phyloP scores from a whole-genome alignment of 768 basidiomycete species.

The Rhodotorula graminis region DNA sequence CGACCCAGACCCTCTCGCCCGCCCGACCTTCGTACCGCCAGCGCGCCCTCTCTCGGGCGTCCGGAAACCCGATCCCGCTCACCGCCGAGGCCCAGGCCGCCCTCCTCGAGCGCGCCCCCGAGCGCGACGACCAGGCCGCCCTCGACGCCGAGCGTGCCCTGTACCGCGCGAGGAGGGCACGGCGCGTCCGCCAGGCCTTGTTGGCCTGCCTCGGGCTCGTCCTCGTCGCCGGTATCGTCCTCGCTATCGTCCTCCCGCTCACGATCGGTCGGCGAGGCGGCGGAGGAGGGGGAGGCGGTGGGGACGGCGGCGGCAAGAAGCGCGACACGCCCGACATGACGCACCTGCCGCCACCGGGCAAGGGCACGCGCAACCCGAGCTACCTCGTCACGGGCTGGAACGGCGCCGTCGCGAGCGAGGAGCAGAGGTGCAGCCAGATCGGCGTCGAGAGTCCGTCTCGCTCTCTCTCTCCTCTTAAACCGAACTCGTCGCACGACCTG shows the following conservation, averaged over 20 bases:
- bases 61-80: constrained; percentile 21
- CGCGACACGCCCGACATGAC: constrained; percentile 26
- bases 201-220: constrained; percentile 5
- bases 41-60: constrained; percentile 31
- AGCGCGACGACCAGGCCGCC: not conserved
- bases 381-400: constrained; percentile 61
- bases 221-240: constrained; percentile 18
- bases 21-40: constrained; percentile 23
- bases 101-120: not conserved
- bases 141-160: constrained; percentile 4
- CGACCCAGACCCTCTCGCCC: not conserved
- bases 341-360: constrained; percentile 38
- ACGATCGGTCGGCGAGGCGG: constrained; percentile 20
- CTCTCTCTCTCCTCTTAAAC: not conserved
- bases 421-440: constrained; percentile 74
- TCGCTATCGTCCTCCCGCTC: constrained; percentile 29
- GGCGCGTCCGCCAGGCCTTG: not conserved
- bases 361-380: constrained; percentile 53
- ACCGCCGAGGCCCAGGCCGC: not conserved
- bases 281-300: not conserved
- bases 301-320: not conserved
- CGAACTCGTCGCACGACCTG: not conserved
- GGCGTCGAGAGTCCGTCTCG: constrained; percentile 57
- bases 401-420: constrained; percentile 87
- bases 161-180: constrained; percentile 1